Conservation (phyloP, 768 basidiomycete species). For the Cytidiella melzeri region DNA sequence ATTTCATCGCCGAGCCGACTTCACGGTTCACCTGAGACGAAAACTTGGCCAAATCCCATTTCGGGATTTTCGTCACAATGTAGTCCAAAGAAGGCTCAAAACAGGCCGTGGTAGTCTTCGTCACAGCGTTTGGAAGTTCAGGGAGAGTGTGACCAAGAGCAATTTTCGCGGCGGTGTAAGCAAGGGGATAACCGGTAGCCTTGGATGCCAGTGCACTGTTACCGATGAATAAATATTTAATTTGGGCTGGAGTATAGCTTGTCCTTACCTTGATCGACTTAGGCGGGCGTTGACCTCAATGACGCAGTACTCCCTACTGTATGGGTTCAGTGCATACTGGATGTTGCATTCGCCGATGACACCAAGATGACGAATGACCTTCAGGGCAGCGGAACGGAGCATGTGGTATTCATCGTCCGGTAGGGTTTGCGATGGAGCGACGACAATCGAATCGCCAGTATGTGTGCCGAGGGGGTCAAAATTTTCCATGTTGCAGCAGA, state of each 20-base stretch:
- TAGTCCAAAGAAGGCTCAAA: constrained; percentile 99
- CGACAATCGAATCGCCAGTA: constrained; percentile 98
- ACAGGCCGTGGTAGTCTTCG: constrained; percentile 98
- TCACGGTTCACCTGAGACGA: constrained; percentile 88
- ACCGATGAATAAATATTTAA: constrained; percentile 5
- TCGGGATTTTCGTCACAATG: constrained; percentile 99
- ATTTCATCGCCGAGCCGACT: constrained; percentile 98
- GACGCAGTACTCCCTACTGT: constrained; percentile 90
- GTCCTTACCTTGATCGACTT: constrained; percentile 68
- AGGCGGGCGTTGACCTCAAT: constrained; percentile 98
- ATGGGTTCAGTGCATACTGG: constrained; percentile 95
- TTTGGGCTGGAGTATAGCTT: not conserved
- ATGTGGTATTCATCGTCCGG: constrained; percentile 99
- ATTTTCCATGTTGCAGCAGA: constrained; percentile 99
- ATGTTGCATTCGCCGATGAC: constrained; percentile 96
- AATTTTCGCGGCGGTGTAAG: constrained; percentile 98
- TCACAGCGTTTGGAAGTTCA: constrained; percentile 97
- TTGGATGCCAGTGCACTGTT: constrained; percentile 91
- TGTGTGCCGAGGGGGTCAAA: constrained; percentile 99
- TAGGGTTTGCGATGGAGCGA: constrained; percentile 95
- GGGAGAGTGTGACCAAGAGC: constrained; percentile 96
- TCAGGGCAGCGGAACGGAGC: constrained; percentile 95
- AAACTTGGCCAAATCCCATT: constrained; percentile 99
- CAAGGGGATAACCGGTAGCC: constrained; percentile 97
- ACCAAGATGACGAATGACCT: constrained; percentile 78